Conservation (phyloP, 306 rosid genomes). For the Citrullus colocynthis region DNA sequence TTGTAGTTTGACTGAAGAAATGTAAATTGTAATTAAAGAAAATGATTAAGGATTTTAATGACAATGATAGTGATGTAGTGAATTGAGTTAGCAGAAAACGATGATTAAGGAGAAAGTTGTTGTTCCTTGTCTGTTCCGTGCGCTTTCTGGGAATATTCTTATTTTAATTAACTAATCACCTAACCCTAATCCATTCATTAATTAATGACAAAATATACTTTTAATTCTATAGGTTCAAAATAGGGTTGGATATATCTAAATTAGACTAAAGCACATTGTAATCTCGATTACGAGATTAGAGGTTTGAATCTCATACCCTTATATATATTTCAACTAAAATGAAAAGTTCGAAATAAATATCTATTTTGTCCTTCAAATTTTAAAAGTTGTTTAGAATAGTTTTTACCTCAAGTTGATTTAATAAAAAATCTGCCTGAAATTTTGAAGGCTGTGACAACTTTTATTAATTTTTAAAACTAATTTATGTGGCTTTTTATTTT, state of each 20-base stretch:
- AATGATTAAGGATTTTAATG: background rate
- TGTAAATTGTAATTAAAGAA: slow-evolving; percentile 3
- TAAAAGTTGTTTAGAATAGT: no score
- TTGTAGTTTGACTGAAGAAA: background rate
- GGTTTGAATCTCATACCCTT: no score
- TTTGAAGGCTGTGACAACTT: no score
- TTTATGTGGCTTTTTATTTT: no score
- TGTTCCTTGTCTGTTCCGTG: slow-evolving; percentile 15
- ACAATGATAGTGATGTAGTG: slow-evolving; percentile 4
- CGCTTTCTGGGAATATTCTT: slow-evolving; percentile 6
- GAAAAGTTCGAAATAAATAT: no score
- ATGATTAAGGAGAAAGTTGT: slow-evolving; percentile 26
- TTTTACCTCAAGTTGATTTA: no score
- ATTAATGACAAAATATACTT: background rate
- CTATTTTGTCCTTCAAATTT: no score
- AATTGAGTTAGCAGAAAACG: slow-evolving; percentile 6
- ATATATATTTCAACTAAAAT: no score
- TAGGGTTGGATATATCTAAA: background rate
- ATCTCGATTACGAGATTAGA: no score
- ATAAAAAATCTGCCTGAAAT: no score
- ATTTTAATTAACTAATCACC: background rate
- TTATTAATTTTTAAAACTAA: no score
- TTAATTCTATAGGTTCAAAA: background rate
- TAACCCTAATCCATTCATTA: background rate
- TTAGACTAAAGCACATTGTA: no score